Base-by-base conservation (phyloP, 371 early-diverging fungal genomes). In the Syncephalastrum contaminatum region DNA sequence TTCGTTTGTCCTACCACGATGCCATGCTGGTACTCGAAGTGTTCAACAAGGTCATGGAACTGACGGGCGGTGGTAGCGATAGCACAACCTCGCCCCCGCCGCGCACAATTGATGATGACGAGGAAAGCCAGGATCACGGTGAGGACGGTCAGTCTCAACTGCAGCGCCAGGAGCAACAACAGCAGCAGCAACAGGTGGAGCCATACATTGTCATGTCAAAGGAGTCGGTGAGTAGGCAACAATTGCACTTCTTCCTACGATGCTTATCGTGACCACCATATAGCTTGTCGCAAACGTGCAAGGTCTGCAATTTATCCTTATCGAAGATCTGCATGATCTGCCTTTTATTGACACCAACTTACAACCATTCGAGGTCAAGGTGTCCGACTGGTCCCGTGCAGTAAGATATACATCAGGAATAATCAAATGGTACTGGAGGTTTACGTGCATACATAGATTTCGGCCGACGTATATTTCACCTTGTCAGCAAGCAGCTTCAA, bases 401-500 rank as follows among this genome's bases (percentile, higher is more conserved):
- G 70, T 81, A 66, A 58, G 44, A 30, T 8, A 12, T 41, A 19
- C 1, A 40, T 15, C 2, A 16, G 6, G 21, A n/a, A 0, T 16
- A 27, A 0, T 12, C 20, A 24, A 20, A 21, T 19, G 18, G 18
- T 19, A 30, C 10, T 30, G 10, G 36, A 30, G 36, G 2, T 10
- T 30, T 10, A 30, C 10, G 12, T 6, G 36, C 36, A 8, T 8
- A 0, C 39, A n/a, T 50, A 70, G 72, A 63, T 95, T 59, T 81
- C 85, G 18, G 84, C 93, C 10, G 85, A 90, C 59, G 82, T 87
- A 6, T 75, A 83, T 5, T 66, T 97, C 18, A 67, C 75, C 19
- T 53, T 94, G 40, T 81, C 87, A 42, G 85, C 87, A 51, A 95
- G 95, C 65, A 92, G 87, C 68, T 95, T 89, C 57, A 94, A 95